Percentiles rank a stretch among this genome's conserved stretches.
Conservation (phyloP, 306 rosid species). For the Castanea crenata region DNA sequence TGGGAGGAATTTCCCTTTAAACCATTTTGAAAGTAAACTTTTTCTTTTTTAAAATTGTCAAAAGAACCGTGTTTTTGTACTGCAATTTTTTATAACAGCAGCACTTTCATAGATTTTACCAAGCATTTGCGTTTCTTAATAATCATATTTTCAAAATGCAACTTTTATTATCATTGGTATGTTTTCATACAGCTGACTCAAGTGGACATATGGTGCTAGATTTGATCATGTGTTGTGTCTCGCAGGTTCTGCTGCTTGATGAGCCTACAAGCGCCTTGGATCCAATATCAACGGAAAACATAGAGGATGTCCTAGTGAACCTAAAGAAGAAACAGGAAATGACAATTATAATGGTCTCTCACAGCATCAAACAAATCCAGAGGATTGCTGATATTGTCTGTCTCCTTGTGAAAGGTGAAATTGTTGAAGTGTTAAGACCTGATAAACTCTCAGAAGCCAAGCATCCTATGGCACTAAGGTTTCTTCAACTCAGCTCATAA, state of each 20-base stretch:
- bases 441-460: conserved; percentile 61
- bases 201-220: background rate
- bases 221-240: background rate
- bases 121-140: too few species aligned
- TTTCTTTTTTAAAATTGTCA: too few species aligned
- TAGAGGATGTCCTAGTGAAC: conserved; percentile 75
- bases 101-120: too few species aligned
- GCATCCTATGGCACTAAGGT: conserved; percentile 87
- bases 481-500: conserved; percentile 72
- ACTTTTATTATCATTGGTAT: too few species aligned
- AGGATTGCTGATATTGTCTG: conserved; percentile 84
- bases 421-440: conserved; percentile 73
- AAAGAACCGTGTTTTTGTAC: too few species aligned
- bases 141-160: too few species aligned
- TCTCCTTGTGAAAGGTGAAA: conserved; percentile 75
- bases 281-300: conserved; percentile 86
- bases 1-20: too few species aligned
- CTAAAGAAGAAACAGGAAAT: conserved; percentile 68
- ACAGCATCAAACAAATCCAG: conserved; percentile 87
- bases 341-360: conserved; percentile 80
- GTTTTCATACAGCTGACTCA: too few species aligned
- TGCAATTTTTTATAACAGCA: too few species aligned
- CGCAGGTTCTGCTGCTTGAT: conserved; percentile 77
- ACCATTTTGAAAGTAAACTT: too few species aligned
- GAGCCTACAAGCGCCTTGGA: conserved; percentile 96